These are phyloP conservation scores for Jatropha multifida DNA, from an alignment of 441 rosid species.

Conservation along the genomic window DNA sequence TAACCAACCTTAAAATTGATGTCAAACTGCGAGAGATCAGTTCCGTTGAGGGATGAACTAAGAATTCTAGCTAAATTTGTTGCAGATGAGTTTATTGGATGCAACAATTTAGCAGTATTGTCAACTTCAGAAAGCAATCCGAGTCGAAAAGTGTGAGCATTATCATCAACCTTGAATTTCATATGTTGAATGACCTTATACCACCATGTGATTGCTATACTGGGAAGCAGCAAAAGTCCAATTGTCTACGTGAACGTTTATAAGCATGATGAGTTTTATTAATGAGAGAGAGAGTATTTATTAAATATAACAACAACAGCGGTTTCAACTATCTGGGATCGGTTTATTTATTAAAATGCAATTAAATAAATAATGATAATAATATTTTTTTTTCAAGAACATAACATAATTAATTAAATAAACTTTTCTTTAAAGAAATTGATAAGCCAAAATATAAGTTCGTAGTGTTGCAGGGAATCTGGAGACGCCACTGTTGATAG, in stretches of 20 bases:
- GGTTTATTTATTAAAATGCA: no score
- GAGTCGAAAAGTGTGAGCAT: slow-evolving; percentile 21
- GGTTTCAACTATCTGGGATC: no score
- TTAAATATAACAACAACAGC: no score
- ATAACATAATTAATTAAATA: no score
- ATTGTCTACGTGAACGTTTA: slow-evolving; percentile 32
- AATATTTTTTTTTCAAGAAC: no score
- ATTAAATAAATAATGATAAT: no score
- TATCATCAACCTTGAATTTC: slow-evolving; percentile 25
- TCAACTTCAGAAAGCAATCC: slow-evolving; percentile 41
- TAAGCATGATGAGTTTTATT: no score
- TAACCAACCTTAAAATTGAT: slow-evolving; percentile 38
- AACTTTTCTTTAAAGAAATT: no score
- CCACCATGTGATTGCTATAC: slow-evolving; percentile 45
- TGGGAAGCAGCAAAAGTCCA: slow-evolving; percentile 36
- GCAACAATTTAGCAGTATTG: slow-evolving; percentile 31
- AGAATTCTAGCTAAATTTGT: slow-evolving; percentile 42
- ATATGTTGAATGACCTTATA: slow-evolving; percentile 21
- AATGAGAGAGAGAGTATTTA: no score
- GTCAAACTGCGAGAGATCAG: slow-evolving; percentile 22
- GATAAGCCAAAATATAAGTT: no score
- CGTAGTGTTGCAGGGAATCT: no score
- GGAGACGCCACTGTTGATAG: no score
- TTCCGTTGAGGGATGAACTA: slow-evolving; percentile 35
- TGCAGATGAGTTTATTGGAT: slow-evolving; percentile 34